phyloP scores from a whole-genome alignment of 1,139 yeast species.

The Blastobotrys persicus region DNA sequence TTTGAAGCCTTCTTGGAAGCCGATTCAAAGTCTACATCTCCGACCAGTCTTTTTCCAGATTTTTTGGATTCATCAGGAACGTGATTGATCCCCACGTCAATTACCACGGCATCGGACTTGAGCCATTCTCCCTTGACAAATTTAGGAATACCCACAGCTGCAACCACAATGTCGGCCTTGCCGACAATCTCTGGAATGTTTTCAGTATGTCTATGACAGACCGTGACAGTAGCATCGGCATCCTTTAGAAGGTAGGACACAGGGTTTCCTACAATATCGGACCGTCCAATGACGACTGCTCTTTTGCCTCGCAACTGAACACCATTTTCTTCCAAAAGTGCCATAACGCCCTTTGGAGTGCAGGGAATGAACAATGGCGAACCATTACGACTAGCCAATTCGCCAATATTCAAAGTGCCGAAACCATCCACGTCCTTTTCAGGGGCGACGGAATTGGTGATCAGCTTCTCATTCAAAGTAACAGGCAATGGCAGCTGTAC shows the following conservation, averaged over 20 bases:
- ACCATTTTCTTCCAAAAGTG: constrained; percentile 62
- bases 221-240: constrained; percentile 83
- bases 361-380: constrained; percentile 85
- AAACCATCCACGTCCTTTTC: constrained; percentile 96
- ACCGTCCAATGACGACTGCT: constrained; percentile 94
- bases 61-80: constrained; percentile 72
- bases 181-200: constrained; percentile 59
- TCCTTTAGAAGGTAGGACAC: constrained; percentile 77
- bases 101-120: constrained; percentile 77
- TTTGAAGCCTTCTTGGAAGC: constrained; percentile 65
- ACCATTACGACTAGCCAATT: constrained; percentile 84
- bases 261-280: constrained; percentile 95
- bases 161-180: constrained; percentile 84
- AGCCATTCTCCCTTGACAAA: constrained; percentile 90
- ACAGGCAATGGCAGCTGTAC: constrained; percentile 91
- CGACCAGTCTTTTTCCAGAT: constrained; percentile 83
- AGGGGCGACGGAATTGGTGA: constrained; percentile 75
- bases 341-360: constrained; percentile 93
- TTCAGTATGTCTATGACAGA: constrained; percentile 72
- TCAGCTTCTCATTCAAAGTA: constrained; percentile 70
- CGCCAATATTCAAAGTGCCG: constrained; percentile 87
- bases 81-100: constrained; percentile 95
- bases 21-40: constrained; percentile 82
- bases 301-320: constrained; percentile 70
- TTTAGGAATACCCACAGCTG: constrained; percentile 84